Conservation (phyloP, 2,329 filamentous ascomycete species). For the Neocucurbitaria cava region DNA sequence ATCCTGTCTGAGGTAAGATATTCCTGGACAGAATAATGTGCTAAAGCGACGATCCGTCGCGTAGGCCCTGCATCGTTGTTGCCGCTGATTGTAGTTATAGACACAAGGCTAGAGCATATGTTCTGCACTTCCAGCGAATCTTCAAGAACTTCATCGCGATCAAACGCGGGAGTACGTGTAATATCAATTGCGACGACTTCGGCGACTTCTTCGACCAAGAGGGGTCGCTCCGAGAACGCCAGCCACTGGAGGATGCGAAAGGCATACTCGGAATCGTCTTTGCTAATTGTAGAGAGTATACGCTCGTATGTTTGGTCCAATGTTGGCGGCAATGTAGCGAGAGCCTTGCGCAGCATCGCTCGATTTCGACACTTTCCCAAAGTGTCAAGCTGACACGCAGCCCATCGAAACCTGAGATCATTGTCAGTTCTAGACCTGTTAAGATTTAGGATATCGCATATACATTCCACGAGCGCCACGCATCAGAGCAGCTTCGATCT, state of each 20-base stretch:
- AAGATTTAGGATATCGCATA: not conserved
- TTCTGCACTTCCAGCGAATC: constrained; percentile 40
- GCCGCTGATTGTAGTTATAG: constrained; percentile 14
- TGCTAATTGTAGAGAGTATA: constrained; percentile 28
- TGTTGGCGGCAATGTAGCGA: constrained; percentile 28
- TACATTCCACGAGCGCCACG: constrained; percentile 35
- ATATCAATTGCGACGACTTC: constrained; percentile 38
- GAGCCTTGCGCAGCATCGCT: constrained; percentile 21
- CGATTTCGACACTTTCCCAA: constrained; percentile 28
- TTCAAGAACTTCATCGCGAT: constrained; percentile 42
- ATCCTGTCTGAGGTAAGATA: constrained; percentile 42
- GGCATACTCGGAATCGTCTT: constrained; percentile 23
- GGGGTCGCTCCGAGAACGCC: constrained; percentile 27
- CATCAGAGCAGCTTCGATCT: constrained; percentile 41
- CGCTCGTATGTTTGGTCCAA: constrained; percentile 39
- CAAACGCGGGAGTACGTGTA: constrained; percentile 33
- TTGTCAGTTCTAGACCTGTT: constrained; percentile 8
- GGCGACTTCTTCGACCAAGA: constrained; percentile 29
- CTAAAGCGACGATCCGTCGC: constrained; percentile 21
- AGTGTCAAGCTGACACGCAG: constrained; percentile 31
- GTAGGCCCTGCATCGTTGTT: not conserved
- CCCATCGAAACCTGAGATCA: constrained; percentile 35
- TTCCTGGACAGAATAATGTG: constrained; percentile 48
- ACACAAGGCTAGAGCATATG: constrained; percentile 44
- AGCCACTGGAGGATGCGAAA: constrained; percentile 36